Conservation (phyloP, 345 rosid species). For the sweet orange (Citrus sinensis) region DNA sequence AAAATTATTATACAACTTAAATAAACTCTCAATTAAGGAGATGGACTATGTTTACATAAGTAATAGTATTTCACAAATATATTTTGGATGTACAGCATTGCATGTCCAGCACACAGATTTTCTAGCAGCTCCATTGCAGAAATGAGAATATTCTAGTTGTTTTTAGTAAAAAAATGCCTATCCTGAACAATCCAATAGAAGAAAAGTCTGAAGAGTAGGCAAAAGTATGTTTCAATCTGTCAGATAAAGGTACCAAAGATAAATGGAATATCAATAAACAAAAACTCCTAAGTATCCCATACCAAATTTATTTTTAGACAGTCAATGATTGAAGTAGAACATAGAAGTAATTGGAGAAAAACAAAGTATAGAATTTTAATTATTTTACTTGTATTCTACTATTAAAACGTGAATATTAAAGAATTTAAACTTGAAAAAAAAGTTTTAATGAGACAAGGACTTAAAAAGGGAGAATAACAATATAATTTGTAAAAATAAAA, state of each 20-base stretch:
- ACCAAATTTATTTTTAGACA: not conserved
- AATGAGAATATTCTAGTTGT: not conserved
- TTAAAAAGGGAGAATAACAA: not conserved
- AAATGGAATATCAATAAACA: not conserved
- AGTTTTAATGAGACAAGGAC: not conserved
- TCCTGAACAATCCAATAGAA: not conserved
- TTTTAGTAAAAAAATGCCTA: not conserved
- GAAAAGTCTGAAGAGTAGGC: not conserved
- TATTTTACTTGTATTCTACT: not conserved
- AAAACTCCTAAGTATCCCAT: not conserved
- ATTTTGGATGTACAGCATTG: not conserved
- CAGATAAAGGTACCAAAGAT: not conserved
- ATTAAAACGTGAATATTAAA: not conserved
- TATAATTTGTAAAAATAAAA: not conserved
- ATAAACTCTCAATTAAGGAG: not conserved
- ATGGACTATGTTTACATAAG: not conserved
- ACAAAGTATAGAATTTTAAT: not conserved
- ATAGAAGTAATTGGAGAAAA: not conserved
- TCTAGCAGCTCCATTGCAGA: not conserved
- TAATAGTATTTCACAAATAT: not conserved
- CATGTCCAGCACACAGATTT: not conserved
- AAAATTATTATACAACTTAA: slow-evolving; percentile 9
- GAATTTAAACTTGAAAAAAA: not conserved
- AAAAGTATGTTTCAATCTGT: not conserved
- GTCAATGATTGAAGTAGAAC: not conserved